Percentiles rank a stretch among this genome's conserved stretches.
phyloP scores from a whole-genome alignment of 75 land plant species.

The Isoetes taiwanensis region DNA sequence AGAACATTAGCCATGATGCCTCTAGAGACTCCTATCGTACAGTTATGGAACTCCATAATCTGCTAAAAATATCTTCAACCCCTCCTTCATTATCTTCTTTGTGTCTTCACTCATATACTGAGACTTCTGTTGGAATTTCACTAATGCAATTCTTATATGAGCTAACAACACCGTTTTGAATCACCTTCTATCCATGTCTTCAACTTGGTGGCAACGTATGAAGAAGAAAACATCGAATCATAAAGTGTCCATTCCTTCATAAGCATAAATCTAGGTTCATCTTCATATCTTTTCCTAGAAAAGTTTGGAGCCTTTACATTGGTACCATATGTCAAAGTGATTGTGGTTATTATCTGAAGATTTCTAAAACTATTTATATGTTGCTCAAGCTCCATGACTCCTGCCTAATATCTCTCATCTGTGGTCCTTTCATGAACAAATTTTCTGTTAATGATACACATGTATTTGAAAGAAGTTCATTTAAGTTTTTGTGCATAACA shows the following conservation, averaged over 20 bases:
- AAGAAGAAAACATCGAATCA: slow-evolving; percentile 84
- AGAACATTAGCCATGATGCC: slow-evolving; percentile 64
- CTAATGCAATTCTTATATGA: slow-evolving; percentile 74
- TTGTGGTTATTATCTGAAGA: slow-evolving; percentile 48
- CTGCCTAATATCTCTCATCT: slow-evolving; percentile 73
- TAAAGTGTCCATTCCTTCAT: slow-evolving; percentile 85
- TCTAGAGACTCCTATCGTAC: slow-evolving; percentile 68
- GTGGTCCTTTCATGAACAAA: slow-evolving; percentile 89
- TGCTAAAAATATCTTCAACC: slow-evolving; percentile 54
- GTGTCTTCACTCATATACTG: slow-evolving; percentile 83
- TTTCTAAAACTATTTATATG: slow-evolving; percentile 70
- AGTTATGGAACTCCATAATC: slow-evolving; percentile 68
- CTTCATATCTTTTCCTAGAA: slow-evolving; percentile 70
- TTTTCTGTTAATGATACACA: slow-evolving; percentile 87
- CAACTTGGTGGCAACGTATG: slow-evolving; percentile 78
- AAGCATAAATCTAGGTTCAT: slow-evolving; percentile 87
- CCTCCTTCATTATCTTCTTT: slow-evolving; percentile 53
- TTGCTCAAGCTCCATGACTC: slow-evolving; percentile 80
- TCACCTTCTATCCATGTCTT: slow-evolving; percentile 96
- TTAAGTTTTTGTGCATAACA: slow-evolving; percentile 68
- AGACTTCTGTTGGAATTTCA: slow-evolving; percentile 82
- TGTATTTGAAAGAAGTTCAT: slow-evolving; percentile 86
- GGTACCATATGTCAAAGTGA: slow-evolving; percentile 86
- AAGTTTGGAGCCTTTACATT: slow-evolving; percentile 73
- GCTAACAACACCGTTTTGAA: slow-evolving; percentile 76